Conservation (phyloP, 169 alveolate genomes). For the Plasmodium billcollinsi region DNA sequence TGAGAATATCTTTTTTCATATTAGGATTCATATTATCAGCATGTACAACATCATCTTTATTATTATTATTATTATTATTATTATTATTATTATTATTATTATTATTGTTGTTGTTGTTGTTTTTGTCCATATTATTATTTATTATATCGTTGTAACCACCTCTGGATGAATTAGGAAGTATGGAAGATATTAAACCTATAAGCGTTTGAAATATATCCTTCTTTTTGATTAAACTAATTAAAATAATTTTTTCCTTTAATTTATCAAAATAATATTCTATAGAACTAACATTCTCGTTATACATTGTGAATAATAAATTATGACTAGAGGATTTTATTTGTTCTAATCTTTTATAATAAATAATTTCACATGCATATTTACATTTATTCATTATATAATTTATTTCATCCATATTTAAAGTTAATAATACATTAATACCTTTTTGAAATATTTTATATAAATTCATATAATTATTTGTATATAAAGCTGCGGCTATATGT, state of each 20-base stretch:
- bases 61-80: too few relatives aligned
- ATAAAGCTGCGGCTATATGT: conserved; percentile 59
- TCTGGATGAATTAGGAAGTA: conserved; percentile 42
- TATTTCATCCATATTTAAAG: conserved; percentile 17
- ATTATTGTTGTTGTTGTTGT: too few relatives aligned
- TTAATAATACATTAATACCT: conserved; percentile 40
- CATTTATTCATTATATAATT: conserved; percentile 56
- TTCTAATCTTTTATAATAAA: conserved; percentile 57
- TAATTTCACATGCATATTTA: conserved; percentile 73
- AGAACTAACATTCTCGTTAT: conserved; percentile 65
- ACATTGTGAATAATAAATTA: conserved; percentile 63
- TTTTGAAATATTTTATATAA: conserved; percentile 33
- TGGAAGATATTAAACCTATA: conserved; percentile 38
- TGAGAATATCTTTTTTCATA: not conserved
- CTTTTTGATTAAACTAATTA: conserved; percentile 40
- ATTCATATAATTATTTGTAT: conserved; percentile 66
- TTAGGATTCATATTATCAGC: not conserved
- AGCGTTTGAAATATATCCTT: conserved; percentile 41
- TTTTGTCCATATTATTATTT: too few relatives aligned
- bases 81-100: too few relatives aligned
- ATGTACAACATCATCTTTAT: too few relatives aligned
- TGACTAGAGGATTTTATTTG: conserved; percentile 32
- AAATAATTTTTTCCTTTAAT: conserved; percentile 62
- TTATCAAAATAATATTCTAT: conserved; percentile 75
- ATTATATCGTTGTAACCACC: not conserved